phyloP scores from a whole-genome alignment of 768 basidiomycete species.

The Hygrocybe coccinea region DNA sequence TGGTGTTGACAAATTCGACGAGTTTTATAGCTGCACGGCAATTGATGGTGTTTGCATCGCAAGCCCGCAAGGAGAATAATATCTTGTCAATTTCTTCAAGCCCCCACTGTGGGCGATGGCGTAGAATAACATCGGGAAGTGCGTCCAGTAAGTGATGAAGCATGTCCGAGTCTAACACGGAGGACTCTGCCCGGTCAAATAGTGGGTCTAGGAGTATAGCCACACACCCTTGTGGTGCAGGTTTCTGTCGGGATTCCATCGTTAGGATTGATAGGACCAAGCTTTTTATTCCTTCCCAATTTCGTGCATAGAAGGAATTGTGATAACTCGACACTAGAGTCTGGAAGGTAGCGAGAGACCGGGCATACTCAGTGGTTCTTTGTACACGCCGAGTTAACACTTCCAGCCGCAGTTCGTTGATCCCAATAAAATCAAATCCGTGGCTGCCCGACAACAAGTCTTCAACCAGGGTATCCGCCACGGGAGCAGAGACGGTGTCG shows the following conservation, averaged over 20 bases:
- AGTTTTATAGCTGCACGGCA: not conserved
- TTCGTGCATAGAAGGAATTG: constrained; percentile 9
- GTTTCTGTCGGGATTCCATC: not conserved
- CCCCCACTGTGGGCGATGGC: constrained; percentile 1
- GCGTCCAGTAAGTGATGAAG: not conserved
- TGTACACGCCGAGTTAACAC: constrained; percentile 1
- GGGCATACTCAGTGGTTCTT: not conserved
- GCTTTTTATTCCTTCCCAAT: constrained; percentile 6
- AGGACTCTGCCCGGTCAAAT: not conserved
- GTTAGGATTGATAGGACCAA: not conserved
- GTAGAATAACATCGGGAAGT: not conserved
- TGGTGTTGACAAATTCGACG: not conserved
- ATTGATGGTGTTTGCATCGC: not conserved
- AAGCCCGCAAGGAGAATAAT: not conserved
- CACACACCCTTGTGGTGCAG: not conserved
- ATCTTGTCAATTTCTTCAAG: not conserved
- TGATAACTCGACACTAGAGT: constrained; percentile 12
- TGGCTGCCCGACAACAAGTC: constrained; percentile 11
- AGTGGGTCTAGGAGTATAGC: not conserved
- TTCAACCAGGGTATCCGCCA: constrained; percentile 3
- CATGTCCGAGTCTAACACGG: not conserved
- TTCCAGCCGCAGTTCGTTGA: constrained; percentile 11
- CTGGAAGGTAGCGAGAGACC: constrained; percentile 11
- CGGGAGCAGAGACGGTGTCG: not conserved
- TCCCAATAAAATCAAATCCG: constrained; percentile 14